Base-by-base conservation (phyloP, 495 filamentous ascomycete species). In the Penicillium antarcticum region DNA sequence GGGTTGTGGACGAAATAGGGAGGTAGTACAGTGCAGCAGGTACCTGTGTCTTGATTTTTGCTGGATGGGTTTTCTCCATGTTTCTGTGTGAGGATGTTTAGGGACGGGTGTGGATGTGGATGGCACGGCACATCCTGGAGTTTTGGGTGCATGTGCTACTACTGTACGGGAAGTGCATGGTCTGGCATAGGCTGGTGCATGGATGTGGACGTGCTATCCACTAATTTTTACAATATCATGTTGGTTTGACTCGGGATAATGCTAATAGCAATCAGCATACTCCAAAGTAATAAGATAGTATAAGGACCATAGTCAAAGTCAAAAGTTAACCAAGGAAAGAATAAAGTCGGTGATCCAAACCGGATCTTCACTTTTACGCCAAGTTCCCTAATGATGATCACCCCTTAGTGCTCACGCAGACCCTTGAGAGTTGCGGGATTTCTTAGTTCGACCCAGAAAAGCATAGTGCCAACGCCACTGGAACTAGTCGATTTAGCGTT, bases 401-500 rank as follows among this genome's bases (percentile, higher is more conserved):
- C 16, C 46, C 16, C 35, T 32, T 48, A 31, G 35, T 48, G 38
- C 42, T 26, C 29, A 29, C 26, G 26, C 19, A 36, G 31, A 43
- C 48, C 48, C 39, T 36, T 17, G 47, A 50, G 24, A 23, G 38
- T 17, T 51, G 48, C 48, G 40, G 48, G 40, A 51, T 51, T 51
- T 51, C 48, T 51, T 42, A 49, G 46, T 48, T n/a, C 12, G 29
- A 13, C 4, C 26, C 16, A 24, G 43, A 18, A 2, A 39, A 48
- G 19, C 13, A 42, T 51, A 43, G 48, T 19, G 32, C 26, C 3
- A 19, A 42, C 48, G 48, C 48, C 48, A 51, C 48, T 6, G 32
- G 21, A 8, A 38, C 45, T 47, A 47, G 45, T 47, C 4, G 18
- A 16, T 42, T 38, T 42, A 49, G 36, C 16, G 18, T 51, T 23